Evolutionary conservation across 164 flowering plant species (phyloP), one percentile per base, ranked within the genome.

Genomic region (Kalanchoe fedtschenkoi): DNA sequence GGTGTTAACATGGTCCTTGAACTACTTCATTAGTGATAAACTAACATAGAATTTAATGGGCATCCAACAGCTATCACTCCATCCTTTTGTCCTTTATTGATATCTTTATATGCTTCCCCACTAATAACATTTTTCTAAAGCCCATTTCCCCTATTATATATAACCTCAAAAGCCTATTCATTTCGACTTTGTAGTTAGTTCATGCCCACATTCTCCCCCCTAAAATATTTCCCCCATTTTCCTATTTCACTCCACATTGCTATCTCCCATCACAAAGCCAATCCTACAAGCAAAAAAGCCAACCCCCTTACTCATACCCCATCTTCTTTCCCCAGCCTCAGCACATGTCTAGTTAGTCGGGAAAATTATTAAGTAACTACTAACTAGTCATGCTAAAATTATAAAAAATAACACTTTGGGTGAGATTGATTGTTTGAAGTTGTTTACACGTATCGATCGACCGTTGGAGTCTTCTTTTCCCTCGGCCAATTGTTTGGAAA

Each of bases 41-140:
- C 28, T 51, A 47, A 26, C 56, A 26, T 51, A 26, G 17, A 51
- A 10, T 51, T 51, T 51, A 51, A 51, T 51, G 56, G 56, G 56
- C 32, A 51, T 26, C 56, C 56, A 51, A 51, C 56, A 51, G 32
- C 56, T 51, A 51, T 51, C 14, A 26, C 56, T 51, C 56, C 56
- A 51, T 24, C 16, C 56, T 5, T 26, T 51, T 51, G 17, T 26
- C 32, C 56, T 26, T 51, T 24, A 51, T 24, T 51, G 56, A 28
- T 24, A 24, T 26, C 1, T 26, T 10, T 51, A 51, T 51, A 51
- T 51, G 56, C 56, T 51, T 51, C 17, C n/a, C 56, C 56, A 51
- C 56, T 51, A 51, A 24, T 51, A 1, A 51, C 56, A 26, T 51
- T 51, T 24, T 14, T 26, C 56, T 51, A 51, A 51, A 51, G 32